Evolutionary conservation across 177 flowering plant species (phyloP).

Genomic region (Vitis hybrid): DNA sequence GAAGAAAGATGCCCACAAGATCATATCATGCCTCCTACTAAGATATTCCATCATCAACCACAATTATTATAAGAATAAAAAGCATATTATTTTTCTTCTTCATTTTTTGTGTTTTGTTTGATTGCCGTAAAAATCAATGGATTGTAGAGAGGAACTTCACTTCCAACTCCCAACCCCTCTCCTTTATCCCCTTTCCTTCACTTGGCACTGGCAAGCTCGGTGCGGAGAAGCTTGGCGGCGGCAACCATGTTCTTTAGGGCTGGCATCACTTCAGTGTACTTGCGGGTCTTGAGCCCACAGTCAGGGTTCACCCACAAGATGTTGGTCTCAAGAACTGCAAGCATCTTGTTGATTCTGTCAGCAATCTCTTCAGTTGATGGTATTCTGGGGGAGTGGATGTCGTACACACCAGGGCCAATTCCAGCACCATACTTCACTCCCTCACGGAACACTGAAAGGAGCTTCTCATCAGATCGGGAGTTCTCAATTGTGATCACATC

Average conservation of each 20-base stretch:
- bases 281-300: constrained; percentile 91
- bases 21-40: too few relatives aligned
- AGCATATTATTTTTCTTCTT: too few relatives aligned
- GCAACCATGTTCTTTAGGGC: constrained; percentile 76
- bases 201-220: constrained; percentile 73
- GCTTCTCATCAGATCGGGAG: constrained; percentile 94
- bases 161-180: background rate
- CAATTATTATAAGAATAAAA: constrained; percentile 16
- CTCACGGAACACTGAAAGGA: constrained; percentile 84
- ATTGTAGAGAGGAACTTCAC: background rate
- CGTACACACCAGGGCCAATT: constrained; percentile 90
- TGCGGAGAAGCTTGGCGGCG: constrained; percentile 76
- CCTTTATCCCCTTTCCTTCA: constrained; percentile 20
- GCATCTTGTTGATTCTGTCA: constrained; percentile 89
- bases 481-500: constrained; percentile 94
- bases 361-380: constrained; percentile 85
- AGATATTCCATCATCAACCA: background rate
- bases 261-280: constrained; percentile 79
- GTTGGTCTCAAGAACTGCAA: constrained; percentile 83
- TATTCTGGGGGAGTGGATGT: constrained; percentile 88
- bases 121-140: constrained; percentile 4
- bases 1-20: background rate
- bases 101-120: background rate
- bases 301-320: constrained; percentile 93
- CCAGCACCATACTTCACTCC: constrained; percentile 94